These are phyloP conservation scores for Calonectria pseudoreteaudii DNA, from an alignment of 2,329 filamentous ascomycete species.

Conservation along the genomic window DNA sequence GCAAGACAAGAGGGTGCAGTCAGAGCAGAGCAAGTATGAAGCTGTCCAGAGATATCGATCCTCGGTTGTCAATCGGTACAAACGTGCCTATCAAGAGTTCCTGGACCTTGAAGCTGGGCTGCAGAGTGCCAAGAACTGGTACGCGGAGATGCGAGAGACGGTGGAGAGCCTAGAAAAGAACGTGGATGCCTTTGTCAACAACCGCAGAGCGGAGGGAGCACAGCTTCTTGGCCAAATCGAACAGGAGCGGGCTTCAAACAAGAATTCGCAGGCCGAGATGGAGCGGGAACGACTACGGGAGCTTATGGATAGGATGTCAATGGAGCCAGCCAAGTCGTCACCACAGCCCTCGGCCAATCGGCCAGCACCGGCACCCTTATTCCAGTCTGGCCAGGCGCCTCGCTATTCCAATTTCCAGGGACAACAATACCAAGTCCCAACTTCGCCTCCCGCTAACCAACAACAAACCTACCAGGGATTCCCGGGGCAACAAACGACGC, in stretches of 20 bases:
- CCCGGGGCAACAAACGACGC: slow-evolving; percentile 40
- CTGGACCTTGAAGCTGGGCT: slow-evolving; percentile 89
- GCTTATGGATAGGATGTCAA: slow-evolving; percentile 95
- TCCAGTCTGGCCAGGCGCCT: slow-evolving; percentile 59
- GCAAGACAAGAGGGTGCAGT: slow-evolving; percentile 92
- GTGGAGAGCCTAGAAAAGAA: slow-evolving; percentile 94
- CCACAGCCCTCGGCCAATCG: slow-evolving; percentile 32
- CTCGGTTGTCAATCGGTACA: slow-evolving; percentile 86
- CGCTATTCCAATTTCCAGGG: slow-evolving; percentile 68
- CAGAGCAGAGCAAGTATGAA: slow-evolving; percentile 97
- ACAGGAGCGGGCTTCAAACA: slow-evolving; percentile 75
- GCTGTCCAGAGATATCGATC: slow-evolving; percentile 84
- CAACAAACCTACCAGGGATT: slow-evolving; percentile 61
- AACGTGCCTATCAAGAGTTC: slow-evolving; percentile 92
- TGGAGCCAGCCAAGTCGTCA: slow-evolving; percentile 70
- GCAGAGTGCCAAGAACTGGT: slow-evolving; percentile 90
- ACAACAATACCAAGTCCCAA: slow-evolving; percentile 70
- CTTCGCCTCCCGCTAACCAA: slow-evolving; percentile 59
- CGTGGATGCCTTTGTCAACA: slow-evolving; percentile 96
- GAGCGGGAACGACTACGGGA: slow-evolving; percentile 89
- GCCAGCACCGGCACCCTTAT: slow-evolving; percentile 56
- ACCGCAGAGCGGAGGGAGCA: slow-evolving; percentile 89
- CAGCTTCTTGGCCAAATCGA: slow-evolving; percentile 92
- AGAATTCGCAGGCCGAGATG: slow-evolving; percentile 75
- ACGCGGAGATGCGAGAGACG: slow-evolving; percentile 94